Evolutionary conservation across 2,329 filamentous ascomycete species (phyloP).

Genomic region (Ophiocordyceps camponoti-saundersi): DNA sequence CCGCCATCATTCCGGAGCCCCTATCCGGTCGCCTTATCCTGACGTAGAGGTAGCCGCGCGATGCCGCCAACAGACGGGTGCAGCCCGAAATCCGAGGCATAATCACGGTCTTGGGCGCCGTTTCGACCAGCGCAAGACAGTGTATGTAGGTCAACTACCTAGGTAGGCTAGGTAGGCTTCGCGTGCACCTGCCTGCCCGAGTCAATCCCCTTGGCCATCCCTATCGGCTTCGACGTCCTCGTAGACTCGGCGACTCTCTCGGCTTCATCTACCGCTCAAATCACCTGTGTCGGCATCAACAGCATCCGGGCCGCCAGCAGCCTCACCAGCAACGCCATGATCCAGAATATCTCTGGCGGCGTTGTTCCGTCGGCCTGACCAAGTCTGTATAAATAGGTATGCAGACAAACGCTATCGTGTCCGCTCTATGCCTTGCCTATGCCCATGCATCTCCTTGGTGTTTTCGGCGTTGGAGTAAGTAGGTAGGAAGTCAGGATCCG

Average conservation of each 20-base stretch:
- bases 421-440: no score
- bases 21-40: constrained; percentile 65
- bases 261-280: constrained; percentile 73
- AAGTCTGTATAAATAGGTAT: constrained; percentile 49
- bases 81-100: constrained; percentile 68
- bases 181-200: constrained; percentile 71
- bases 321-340: constrained; percentile 62
- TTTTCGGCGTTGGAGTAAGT: no score
- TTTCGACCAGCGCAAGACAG: constrained; percentile 55
- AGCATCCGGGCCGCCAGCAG: constrained; percentile 70
- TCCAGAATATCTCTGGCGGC: constrained; percentile 60
- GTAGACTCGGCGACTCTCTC: constrained; percentile 62
- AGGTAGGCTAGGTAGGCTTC: constrained; percentile 75
- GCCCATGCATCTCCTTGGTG: no score
- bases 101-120: constrained; percentile 60
- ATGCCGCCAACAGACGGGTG: constrained; percentile 57
- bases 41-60: constrained; percentile 49
- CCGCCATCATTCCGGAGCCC: constrained; percentile 48
- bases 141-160: no score
- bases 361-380: constrained; percentile 59
- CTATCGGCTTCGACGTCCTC: constrained; percentile 60
- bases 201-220: constrained; percentile 66
- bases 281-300: constrained; percentile 64
- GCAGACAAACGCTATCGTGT: no score
- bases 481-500: no score